A percentile compares a stretch with the other conserved stretches of the same genome.
Evolutionary conservation across 257 asterid species (phyloP).

Genomic region (Hygrophila difformis): DNA sequence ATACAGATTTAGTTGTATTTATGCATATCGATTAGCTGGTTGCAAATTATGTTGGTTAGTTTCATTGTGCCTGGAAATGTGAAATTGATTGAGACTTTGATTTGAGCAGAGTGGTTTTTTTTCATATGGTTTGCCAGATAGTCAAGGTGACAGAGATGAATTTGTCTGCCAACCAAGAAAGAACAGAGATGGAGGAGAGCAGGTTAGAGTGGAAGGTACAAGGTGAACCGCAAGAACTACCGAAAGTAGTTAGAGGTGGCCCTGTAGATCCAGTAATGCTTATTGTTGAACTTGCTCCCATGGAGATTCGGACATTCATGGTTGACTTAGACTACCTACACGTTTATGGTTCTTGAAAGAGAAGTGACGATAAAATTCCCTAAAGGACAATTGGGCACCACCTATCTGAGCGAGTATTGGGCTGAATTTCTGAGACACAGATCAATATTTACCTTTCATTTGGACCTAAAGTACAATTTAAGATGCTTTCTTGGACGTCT

Average conservation of each 20-base stretch:
- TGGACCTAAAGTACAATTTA: no score
- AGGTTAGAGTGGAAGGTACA: conserved; percentile 54
- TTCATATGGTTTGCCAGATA: conserved; percentile 38
- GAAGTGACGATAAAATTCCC: background rate
- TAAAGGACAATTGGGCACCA: no score
- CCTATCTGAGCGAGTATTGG: no score
- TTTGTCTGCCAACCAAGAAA: conserved; percentile 62
- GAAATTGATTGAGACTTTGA: no score
- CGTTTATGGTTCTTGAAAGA: conserved; percentile 27
- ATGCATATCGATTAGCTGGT: no score
- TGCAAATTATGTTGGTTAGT: no score
- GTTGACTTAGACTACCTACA: conserved; percentile 28
- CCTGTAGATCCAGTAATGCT: conserved; percentile 53
- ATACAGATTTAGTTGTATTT: no score
- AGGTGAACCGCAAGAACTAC: conserved; percentile 18
- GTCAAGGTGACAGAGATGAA: conserved; percentile 51
- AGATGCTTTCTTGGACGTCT: no score
- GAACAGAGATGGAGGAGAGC: conserved; percentile 60
- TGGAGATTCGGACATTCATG: conserved; percentile 70
- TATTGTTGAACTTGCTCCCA: conserved; percentile 54
- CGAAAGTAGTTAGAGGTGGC: conserved; percentile 42
- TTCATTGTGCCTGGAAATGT: no score
- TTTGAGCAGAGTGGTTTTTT: no score
- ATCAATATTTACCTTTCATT: no score
- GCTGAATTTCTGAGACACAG: no score